Conservation (phyloP, 2,329 filamentous ascomycete species). For the Moelleriella libera region DNA sequence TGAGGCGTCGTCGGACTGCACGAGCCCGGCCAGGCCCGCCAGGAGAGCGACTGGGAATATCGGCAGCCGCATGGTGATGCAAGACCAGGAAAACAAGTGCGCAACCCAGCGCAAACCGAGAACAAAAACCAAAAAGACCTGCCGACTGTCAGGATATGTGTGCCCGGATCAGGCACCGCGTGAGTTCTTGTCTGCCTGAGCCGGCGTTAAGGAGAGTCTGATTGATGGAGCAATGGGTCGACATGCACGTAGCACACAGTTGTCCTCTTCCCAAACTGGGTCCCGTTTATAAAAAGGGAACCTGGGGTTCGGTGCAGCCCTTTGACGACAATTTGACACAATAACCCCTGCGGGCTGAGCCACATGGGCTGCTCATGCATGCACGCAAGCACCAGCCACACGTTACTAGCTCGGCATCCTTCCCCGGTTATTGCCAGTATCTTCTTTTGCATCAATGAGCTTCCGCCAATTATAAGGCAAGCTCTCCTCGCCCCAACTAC, state of each 20-base stretch:
- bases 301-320: constrained; percentile 9
- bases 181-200: neutral
- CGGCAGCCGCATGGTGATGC: constrained; percentile 27
- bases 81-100: no score
- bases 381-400: neutral
- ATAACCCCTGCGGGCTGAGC: neutral
- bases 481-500: neutral
- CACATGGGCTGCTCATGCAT: constrained; percentile 1
- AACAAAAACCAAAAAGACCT: neutral
- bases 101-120: no score
- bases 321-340: neutral
- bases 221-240: neutral
- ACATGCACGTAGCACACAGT: constrained; percentile 1
- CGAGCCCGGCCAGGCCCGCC: constrained; percentile 34
- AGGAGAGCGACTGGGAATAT: constrained; percentile 32
- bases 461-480: neutral
- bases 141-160: neutral
- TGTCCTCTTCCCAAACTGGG: constrained; percentile 10
- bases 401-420: neutral
- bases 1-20: constrained; percentile 30
- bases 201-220: neutral
- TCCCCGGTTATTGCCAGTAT: neutral
- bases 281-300: neutral
- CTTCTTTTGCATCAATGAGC: constrained; percentile 7
- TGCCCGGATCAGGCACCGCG: neutral